Base-by-base conservation (phyloP, 257 asterid genomes). In the Gardenia jasminoides region DNA sequence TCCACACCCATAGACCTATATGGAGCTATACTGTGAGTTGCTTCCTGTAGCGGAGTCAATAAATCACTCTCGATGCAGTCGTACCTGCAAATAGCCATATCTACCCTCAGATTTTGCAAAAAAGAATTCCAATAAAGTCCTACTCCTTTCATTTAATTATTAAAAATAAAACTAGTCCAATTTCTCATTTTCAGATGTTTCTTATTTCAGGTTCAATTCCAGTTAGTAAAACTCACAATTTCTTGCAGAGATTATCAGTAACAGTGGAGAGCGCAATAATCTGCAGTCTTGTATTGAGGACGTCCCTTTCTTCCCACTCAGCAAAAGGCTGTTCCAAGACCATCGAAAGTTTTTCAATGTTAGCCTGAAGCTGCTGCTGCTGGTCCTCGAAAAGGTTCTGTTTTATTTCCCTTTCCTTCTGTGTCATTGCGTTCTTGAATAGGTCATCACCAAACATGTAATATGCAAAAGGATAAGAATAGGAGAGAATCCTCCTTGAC, bases 371-470 rank as follows among this genome's bases (percentile, higher is more conserved):
- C 76, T 88, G 92, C 72, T 89, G 92, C 68, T 91, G 93, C 71
- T 85, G 92, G 78, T 86, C 84, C 90, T 91, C 92, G 3, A 91
- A 91, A 71, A 91, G 90, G 80, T 84, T 81, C 84, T 89, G 92
- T 85, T 88, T 91, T 77, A 91, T 84, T 41, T 78, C 76, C 74
- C 39, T 84, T 76, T 85, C 89, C 41, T 84, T 31, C 68, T 67
- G 16, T 46, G 84, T 82, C 90, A 86, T 83, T 54, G 81, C 87
- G 26, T 78, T 68, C 72, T 65, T 70, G 54, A 87, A 84, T 3
- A 89, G 86, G 24, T 74, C 86, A 64, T 78, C 80, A n/a, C 92
- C 92, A 79, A 91, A 91, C 90, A 89, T 80, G 72, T 78, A 89
- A 80, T 81, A 91, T 2, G 93, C 93, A 80, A 88, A 91, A 13